Percentiles rank a stretch among this genome's conserved stretches.
These are phyloP conservation scores for Lepidium didymum DNA, from an alignment of 345 rosid genomes.

Conservation along the genomic window DNA sequence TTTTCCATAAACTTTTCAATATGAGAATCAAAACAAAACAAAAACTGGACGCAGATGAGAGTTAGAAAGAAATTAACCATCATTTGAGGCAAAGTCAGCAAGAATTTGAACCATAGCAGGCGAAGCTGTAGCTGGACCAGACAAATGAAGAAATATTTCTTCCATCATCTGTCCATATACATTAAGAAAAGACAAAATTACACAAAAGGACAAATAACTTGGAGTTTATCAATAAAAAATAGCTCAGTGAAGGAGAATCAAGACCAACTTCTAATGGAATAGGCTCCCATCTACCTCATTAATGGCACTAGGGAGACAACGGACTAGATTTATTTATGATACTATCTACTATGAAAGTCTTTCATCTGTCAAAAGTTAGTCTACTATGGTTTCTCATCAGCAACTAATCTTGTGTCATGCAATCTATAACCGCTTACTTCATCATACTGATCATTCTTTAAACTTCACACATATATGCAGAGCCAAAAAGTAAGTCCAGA, in stretches of 20 bases:
- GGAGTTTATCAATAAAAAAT: background rate
- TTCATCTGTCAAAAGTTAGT: background rate
- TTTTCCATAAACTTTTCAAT: background rate
- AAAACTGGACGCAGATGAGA: slow-evolving; percentile 7
- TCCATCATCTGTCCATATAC: slow-evolving; percentile 80
- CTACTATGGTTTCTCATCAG: slow-evolving; percentile 1
- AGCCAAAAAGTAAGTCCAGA: background rate
- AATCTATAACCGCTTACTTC: slow-evolving; percentile 16
- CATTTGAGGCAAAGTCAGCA: slow-evolving; percentile 93
- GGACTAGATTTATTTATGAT: background rate
- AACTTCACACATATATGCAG: background rate
- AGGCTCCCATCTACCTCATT: slow-evolving; percentile 3
- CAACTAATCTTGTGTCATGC: background rate
- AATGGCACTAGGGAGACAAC: background rate
- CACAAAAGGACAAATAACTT: slow-evolving; percentile 1
- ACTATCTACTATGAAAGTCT: background rate
- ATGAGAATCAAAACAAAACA: background rate
- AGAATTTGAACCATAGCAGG: slow-evolving; percentile 97
- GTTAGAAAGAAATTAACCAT: slow-evolving; percentile 55
- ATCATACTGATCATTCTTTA: background rate
- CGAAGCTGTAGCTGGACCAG: slow-evolving; percentile 64
- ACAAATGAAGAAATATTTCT: slow-evolving; percentile 76
- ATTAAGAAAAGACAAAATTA: slow-evolving; percentile 1
- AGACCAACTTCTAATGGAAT: background rate
- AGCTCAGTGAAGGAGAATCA: background rate